These are phyloP conservation scores for Arthroderma sp. DNA, from an alignment of 2,329 filamentous ascomycete species.

Conservation along the genomic window DNA sequence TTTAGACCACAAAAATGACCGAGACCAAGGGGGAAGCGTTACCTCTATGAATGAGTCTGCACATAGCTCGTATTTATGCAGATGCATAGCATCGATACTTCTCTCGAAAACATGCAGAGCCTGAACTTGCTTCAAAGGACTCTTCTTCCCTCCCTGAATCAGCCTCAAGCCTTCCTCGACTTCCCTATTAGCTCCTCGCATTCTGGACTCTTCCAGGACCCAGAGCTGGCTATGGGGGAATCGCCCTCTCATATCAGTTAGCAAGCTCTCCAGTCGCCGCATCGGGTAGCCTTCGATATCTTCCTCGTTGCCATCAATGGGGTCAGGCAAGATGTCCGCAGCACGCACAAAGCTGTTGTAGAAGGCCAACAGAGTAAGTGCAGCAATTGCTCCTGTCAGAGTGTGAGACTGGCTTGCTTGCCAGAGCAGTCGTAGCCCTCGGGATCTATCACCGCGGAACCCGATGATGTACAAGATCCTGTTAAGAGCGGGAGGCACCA, in stretches of 20 bases:
- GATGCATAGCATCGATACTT: conserved; percentile 63
- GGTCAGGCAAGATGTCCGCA: conserved; percentile 68
- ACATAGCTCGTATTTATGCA: conserved; percentile 64
- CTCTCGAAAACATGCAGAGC: conserved; percentile 78
- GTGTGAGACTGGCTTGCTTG: conserved; percentile 74
- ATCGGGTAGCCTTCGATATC: conserved; percentile 61
- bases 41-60: conserved; percentile 59
- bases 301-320: conserved; percentile 34
- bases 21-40: conserved; percentile 18
- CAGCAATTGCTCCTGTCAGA: conserved; percentile 83
- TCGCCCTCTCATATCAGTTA: conserved; percentile 59
- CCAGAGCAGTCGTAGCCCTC: conserved; percentile 80
- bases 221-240: conserved; percentile 78
- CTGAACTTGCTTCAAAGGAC: conserved; percentile 76
- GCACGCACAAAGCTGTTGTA: conserved; percentile 80
- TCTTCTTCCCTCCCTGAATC: conserved; percentile 47
- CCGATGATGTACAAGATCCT: conserved; percentile 77
- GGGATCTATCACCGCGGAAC: conserved; percentile 75
- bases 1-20: not conserved
- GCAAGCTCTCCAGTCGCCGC: conserved; percentile 52
- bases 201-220: conserved; percentile 75
- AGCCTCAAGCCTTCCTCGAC: conserved; percentile 57
- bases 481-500: conserved; percentile 85
- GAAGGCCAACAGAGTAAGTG: conserved; percentile 67
- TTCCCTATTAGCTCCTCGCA: conserved; percentile 54